Base-by-base conservation (phyloP, 169 alveolate species). In the Perkinsus olseni region DNA sequence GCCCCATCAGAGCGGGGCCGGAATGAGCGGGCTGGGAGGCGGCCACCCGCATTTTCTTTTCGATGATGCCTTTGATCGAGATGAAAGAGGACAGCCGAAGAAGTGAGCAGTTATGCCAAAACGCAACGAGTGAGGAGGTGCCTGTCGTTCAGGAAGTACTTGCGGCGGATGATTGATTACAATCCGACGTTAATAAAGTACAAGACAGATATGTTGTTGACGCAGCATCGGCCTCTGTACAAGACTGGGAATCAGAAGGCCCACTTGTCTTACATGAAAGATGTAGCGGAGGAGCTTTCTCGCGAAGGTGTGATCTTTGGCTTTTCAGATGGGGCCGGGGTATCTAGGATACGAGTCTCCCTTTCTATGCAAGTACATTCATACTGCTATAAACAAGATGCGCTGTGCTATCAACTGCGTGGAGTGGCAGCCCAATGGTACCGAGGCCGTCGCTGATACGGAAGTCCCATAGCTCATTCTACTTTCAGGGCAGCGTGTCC, bases 401-500 rank as follows among this genome's bases (percentile, higher is more conserved):
- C 82, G 82, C 0, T 62, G 82, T 24, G 82, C 82, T 1, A 62
- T 62, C 0, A 62, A 62, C 82, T 62, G 82, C 17, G 82, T 62
- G 34, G 82, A 62, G 82, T 62, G 82, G 82, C 82, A 62, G 31
- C 82, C 82, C 17, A 62, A 62, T 28, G 82, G 82, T 62, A 62
- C 37, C 31, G 31, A 0, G 82, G 17, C 10, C 31, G 13, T 24
- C 82, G 31, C 82, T 62, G 13, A 4, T 40, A 74, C 95, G 96
- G 95, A 94, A 91, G 92, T 39, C 92, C 21, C 50, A 11, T 6
- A 40, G 3, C 21, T 40, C 50, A 6, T 6, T 40, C 11, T 3
- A 6, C 3, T 40, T 62, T 91, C 93, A 24, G 96, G 96, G 11
- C 94, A 93, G 92, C 74, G 95, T 50, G 95, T 94, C 0, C 38